Conservation (phyloP, 192 early-diverging fungal species). For the Umbelopsis sp. region DNA sequence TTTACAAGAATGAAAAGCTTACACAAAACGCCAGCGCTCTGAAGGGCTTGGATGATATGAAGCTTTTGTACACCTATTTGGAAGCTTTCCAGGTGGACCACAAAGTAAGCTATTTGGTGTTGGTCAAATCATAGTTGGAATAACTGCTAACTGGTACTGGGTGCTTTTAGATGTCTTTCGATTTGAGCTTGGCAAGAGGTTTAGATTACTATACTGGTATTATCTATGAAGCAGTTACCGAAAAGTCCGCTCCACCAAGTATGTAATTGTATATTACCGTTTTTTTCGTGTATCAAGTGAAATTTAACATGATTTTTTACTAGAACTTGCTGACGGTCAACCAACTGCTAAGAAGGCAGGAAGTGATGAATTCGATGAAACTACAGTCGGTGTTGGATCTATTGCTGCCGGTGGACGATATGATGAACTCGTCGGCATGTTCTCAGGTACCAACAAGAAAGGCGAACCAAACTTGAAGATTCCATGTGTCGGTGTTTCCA, state of each 20-base stretch:
- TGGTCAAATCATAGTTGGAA: not conserved
- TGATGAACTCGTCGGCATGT: constrained; percentile 97
- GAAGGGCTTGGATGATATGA: constrained; percentile 87
- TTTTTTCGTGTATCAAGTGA: not conserved
- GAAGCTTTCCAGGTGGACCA: constrained; percentile 73
- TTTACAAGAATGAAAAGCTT: constrained; percentile 69
- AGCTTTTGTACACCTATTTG: constrained; percentile 81
- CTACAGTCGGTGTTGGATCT: constrained; percentile 85
- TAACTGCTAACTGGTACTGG: not conserved
- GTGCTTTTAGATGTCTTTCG: constrained; percentile 72
- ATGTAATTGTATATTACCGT: constrained; percentile 17
- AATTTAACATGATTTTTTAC: not conserved
- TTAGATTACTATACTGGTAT: constrained; percentile 99
- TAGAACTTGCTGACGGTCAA: constrained; percentile 49
- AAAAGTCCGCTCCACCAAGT: constrained; percentile 58
- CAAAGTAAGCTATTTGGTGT: constrained; percentile 18
- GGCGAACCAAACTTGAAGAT: constrained; percentile 66
- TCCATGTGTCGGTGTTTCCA: constrained; percentile 94
- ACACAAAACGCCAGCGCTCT: constrained; percentile 67
- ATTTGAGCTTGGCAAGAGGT: constrained; percentile 94
- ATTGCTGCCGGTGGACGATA: constrained; percentile 98
- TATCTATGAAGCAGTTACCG: constrained; percentile 94
- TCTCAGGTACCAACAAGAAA: constrained; percentile 68
- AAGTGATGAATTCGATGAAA: constrained; percentile 71
- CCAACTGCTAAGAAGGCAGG: constrained; percentile 47